phyloP scores from a whole-genome alignment of 306 rosid genomes.

The Lablab purpureus region DNA sequence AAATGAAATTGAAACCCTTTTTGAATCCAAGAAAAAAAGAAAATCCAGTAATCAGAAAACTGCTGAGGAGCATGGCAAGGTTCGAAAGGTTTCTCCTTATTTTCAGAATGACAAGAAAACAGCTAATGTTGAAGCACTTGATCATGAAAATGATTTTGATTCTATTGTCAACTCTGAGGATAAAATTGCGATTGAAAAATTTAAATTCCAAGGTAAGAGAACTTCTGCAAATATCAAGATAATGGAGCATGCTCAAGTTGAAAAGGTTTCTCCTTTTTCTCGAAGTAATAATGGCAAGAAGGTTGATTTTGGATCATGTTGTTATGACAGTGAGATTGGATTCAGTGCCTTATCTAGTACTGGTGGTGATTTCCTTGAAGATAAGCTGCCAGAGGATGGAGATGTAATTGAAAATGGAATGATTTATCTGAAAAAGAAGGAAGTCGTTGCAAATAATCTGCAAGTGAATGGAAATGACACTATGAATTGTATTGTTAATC shows the following conservation, averaged over 20 bases:
- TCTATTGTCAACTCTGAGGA: not conserved
- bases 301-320: not conserved
- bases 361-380: not conserved
- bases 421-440: not conserved
- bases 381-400: not conserved
- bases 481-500: not conserved
- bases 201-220: constrained; percentile 18
- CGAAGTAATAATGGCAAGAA: not conserved
- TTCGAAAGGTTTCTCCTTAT: constrained; percentile 35
- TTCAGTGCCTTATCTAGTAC: not conserved
- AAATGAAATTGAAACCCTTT: not conserved
- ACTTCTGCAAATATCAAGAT: not conserved
- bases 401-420: not conserved
- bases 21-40: not conserved
- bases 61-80: not conserved
- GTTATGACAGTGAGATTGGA: not conserved
- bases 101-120: constrained; percentile 10
- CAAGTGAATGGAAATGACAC: constrained; percentile 12
- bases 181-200: not conserved
- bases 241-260: not conserved
- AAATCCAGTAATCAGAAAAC: not conserved
- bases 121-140: not conserved
- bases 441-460: not conserved
- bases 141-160: not conserved
- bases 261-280: constrained; percentile 15